Conservation (phyloP, 352 stramenopile genomes). For the Phytophthora cryptogea region DNA sequence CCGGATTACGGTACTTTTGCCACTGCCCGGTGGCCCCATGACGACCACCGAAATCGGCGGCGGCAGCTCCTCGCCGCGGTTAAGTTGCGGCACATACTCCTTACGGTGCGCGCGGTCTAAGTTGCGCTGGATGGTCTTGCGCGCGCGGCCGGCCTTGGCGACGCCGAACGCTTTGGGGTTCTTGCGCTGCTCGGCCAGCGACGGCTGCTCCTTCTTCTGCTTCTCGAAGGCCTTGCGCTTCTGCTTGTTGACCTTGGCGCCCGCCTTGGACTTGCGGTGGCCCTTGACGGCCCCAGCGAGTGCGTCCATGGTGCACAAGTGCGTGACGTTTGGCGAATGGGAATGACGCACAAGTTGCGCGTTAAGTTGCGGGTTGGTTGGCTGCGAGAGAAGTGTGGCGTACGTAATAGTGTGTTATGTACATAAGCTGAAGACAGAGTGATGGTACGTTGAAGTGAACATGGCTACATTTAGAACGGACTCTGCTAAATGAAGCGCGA, state of each 20-base stretch:
- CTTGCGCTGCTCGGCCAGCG: constrained; percentile 91
- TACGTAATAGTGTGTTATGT: not conserved
- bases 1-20: constrained; percentile 98
- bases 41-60: constrained; percentile 97
- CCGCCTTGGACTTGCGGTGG: constrained; percentile 85
- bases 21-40: constrained; percentile 96
- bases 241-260: constrained; percentile 95
- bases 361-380: constrained; percentile 17
- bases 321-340: no score
- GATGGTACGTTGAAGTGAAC: constrained; percentile 15
- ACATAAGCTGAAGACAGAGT: not conserved
- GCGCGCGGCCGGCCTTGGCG: constrained; percentile 94
- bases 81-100: constrained; percentile 94
- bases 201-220: constrained; percentile 80
- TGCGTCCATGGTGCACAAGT: constrained; percentile 39
- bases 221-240: constrained; percentile 92
- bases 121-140: constrained; percentile 98
- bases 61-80: constrained; percentile 83
- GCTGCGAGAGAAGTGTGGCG: constrained; percentile 15
- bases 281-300: constrained; percentile 48
- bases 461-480: not conserved
- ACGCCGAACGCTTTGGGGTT: constrained; percentile 98
- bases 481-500: not conserved
- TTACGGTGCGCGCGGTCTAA: constrained; percentile 97
- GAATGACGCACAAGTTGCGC: constrained; percentile 15